These are phyloP conservation scores for Comarum palustre DNA, from an alignment of 306 rosid species.

Conservation along the genomic window DNA sequence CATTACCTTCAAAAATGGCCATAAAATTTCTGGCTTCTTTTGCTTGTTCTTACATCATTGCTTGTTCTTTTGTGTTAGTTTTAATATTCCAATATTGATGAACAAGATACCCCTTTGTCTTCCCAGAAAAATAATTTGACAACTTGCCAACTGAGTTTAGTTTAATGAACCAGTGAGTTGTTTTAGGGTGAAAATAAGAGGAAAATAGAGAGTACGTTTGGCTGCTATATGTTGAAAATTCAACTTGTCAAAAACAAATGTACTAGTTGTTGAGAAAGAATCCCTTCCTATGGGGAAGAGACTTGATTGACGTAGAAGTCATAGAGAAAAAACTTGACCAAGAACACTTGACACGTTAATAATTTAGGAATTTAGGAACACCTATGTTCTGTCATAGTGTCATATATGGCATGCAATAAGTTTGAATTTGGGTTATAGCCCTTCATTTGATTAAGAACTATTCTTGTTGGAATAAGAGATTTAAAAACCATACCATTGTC, in stretches of 20 bases:
- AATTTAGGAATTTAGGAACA: background rate
- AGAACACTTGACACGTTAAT: background rate
- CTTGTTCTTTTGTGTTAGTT: background rate
- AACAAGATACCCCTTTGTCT: background rate
- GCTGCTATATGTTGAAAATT: background rate
- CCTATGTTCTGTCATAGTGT: background rate
- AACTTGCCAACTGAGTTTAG: constrained; percentile 20
- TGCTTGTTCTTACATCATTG: background rate
- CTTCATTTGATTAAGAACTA: background rate
- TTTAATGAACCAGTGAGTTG: constrained; percentile 20
- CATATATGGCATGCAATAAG: background rate
- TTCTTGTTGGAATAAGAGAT: no score
- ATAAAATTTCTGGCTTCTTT: background rate
- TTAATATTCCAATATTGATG: background rate
- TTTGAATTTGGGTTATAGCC: background rate
- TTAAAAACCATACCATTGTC: no score
- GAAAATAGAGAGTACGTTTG: background rate
- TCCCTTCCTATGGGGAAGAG: background rate
- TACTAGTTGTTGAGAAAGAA: background rate
- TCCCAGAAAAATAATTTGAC: background rate
- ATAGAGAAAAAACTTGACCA: background rate
- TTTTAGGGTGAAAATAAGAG: background rate
- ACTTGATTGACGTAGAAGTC: background rate
- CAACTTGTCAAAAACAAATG: constrained; percentile 10
- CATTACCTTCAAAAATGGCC: background rate